Base-by-base conservation (phyloP, 768 basidiomycete species). In the Rhodosporidiobolus odoratus region DNA sequence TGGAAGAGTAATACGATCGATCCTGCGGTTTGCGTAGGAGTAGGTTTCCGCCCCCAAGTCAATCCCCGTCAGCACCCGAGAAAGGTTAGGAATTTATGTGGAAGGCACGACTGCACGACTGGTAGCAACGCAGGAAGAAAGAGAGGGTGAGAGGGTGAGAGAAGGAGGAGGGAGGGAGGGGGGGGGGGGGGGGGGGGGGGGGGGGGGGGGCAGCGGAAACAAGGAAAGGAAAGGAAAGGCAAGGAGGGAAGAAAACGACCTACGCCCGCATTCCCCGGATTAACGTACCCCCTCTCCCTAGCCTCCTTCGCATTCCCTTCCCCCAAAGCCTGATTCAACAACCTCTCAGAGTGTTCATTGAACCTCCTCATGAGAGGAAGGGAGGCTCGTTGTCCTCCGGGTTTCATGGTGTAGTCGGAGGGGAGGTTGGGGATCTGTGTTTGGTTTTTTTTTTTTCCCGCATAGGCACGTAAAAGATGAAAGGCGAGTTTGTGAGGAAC, bases 281-380 rank as follows among this genome's bases (percentile, higher is more conserved):
- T 88, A 86, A 79, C 91, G 91, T 27, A 83, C 78, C 16, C 86
- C 23, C 70, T 27, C 8, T 54, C 27, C 32, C 45, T 59, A 16
- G 41, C 58, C 17, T 10, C 30, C 27, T 12, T 25, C 4, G 10
- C 30, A 58, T 15, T 4, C 2, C 6, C 13, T 40, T 76, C 78
- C 47, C 61, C 72, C 76, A 79, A 37, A 30, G 76, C 62, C 69
- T 90, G 87, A 67, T 89, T 88, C 21, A 98, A 81, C 16, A 97
- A 82, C 74, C 92, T 82, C 75, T 95, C 92, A 1, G 92, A 96
- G 79, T 99, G 96, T 77, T 97, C 92, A 76, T 98, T 99, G 81
- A 99, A 98, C 78, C 94, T 90, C 58, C 95, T 85, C 73, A 99
- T 98, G 57, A 98, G 84, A 0, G 96, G 96, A 32, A 99, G 80